phyloP scores from a whole-genome alignment of 1,284 basidiomycete species.

The Pascua guehoae region DNA sequence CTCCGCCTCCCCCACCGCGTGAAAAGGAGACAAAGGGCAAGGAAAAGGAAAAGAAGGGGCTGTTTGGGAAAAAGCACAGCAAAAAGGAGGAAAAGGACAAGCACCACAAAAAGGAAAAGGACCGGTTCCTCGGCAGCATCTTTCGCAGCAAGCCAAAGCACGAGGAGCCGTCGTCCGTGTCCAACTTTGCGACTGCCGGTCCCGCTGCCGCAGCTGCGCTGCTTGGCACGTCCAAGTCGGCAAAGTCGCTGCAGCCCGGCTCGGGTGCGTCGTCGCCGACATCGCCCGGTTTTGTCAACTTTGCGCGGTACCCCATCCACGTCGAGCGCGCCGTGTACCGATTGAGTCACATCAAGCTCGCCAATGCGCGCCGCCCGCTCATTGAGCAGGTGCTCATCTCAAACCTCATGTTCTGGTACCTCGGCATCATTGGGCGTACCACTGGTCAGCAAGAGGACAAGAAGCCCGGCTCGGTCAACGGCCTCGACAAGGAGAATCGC shows the following conservation, averaged over 20 bases:
- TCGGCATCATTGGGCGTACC: constrained; percentile 87
- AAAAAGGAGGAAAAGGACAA: constrained; percentile 67
- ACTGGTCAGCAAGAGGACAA: constrained; percentile 41
- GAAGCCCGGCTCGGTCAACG: constrained; percentile 48
- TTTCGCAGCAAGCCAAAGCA: constrained; percentile 81
- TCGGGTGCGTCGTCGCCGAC: constrained; percentile 49
- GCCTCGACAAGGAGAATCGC: constrained; percentile 47
- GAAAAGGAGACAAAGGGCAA: constrained; percentile 51
- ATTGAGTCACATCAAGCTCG: constrained; percentile 95
- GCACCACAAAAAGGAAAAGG: constrained; percentile 59
- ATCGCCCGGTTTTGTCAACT: constrained; percentile 60
- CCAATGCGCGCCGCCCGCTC: constrained; percentile 89
- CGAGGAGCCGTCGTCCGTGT: constrained; percentile 56
- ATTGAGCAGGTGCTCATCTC: constrained; percentile 99
- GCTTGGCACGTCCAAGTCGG: constrained; percentile 73
- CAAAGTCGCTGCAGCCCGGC: constrained; percentile 54
- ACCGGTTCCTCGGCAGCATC: constrained; percentile 81
- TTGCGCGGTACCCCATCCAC: constrained; percentile 90
- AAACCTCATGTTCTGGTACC: constrained; percentile 99
- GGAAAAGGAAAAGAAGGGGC: constrained; percentile 64
- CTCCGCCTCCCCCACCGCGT: constrained; percentile 39
- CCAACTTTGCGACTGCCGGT: constrained; percentile 57
- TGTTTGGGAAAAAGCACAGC: constrained; percentile 62
- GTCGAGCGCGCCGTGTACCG: constrained; percentile 97
- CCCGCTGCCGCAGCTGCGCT: constrained; percentile 77